A percentile compares a stretch with the other conserved stretches of the same genome.
Evolutionary conservation across 345 rosid genomes (phyloP).

Genomic region (Cardamine resedifolia): DNA sequence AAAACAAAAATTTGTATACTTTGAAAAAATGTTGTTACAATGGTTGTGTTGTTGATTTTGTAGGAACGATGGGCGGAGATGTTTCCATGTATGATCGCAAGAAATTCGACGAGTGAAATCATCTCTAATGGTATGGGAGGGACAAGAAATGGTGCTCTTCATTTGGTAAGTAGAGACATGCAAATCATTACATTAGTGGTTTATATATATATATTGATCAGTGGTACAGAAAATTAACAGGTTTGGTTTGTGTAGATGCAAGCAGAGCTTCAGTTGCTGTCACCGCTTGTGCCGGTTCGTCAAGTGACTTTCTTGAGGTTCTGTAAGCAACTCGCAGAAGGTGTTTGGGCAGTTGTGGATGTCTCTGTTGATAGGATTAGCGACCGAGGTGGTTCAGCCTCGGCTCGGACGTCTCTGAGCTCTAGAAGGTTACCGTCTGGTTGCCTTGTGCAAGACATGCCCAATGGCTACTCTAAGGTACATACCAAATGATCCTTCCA

Average conservation of each 20-base stretch:
- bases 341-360: conserved; percentile 94
- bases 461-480: conserved; percentile 94
- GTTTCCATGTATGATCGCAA: conserved; percentile 85
- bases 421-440: conserved; percentile 94
- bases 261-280: conserved; percentile 82
- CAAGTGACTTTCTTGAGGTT: conserved; percentile 80
- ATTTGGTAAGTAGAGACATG: conserved; percentile 47
- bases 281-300: conserved; percentile 92
- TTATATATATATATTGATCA: not conserved
- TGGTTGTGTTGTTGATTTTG: not conserved
- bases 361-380: conserved; percentile 68
- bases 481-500: not conserved
- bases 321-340: conserved; percentile 91
- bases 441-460: conserved; percentile 91
- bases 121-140: conserved; percentile 83
- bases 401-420: conserved; percentile 23
- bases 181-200: not conserved
- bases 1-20: not conserved
- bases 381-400: conserved; percentile 40
- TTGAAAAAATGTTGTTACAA: not conserved
- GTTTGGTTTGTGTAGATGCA: conserved; percentile 55
- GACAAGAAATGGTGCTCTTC: conserved; percentile 84
- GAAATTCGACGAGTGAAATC: conserved; percentile 63
- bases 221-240: not conserved
- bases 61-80: conserved; percentile 82